Evolutionary conservation across 2,329 filamentous ascomycete genomes (phyloP).

Genomic region (Curvularia sp.): DNA sequence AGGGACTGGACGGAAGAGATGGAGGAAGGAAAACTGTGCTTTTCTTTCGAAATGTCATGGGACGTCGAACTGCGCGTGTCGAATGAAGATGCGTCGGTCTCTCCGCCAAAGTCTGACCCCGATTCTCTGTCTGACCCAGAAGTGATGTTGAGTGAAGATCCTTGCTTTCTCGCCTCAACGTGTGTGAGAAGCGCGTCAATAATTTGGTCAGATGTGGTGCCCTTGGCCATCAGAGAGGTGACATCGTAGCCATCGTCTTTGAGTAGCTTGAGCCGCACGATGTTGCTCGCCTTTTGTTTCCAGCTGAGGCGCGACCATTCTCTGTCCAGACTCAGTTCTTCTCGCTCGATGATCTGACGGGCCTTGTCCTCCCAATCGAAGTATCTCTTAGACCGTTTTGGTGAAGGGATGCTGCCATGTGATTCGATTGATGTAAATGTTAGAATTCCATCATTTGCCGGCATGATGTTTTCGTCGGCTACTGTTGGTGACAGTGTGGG

Average conservation of each 20-base stretch:
- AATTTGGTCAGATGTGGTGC: slow-evolving; percentile 5
- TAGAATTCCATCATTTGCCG: background rate
- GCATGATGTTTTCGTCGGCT: background rate
- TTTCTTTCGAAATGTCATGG: background rate
- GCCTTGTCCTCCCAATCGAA: slow-evolving; percentile 9
- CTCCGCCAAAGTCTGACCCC: background rate
- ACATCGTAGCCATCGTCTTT: slow-evolving; percentile 24
- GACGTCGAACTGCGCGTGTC: background rate
- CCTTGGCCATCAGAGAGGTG: background rate
- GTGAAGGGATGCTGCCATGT: background rate
- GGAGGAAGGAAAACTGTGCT: background rate
- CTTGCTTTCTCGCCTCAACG: slow-evolving; percentile 4
- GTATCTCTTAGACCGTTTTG: background rate
- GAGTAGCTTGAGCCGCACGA: slow-evolving; percentile 14
- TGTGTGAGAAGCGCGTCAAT: slow-evolving; percentile 10
- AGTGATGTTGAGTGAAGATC: background rate
- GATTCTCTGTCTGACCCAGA: too few species aligned
- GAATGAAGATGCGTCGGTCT: background rate
- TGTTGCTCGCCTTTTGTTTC: slow-evolving; percentile 20
- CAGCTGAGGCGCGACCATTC: slow-evolving; percentile 15
- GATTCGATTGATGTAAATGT: background rate
- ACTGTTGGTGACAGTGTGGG: background rate
- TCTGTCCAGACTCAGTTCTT: slow-evolving; percentile 8
- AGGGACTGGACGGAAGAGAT: background rate
- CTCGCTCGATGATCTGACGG: background rate